Percentiles rank a stretch among this genome's conserved stretches.
Evolutionary conservation across 129 eudicot species (phyloP).

Genomic region (Lonicera japonica): DNA sequence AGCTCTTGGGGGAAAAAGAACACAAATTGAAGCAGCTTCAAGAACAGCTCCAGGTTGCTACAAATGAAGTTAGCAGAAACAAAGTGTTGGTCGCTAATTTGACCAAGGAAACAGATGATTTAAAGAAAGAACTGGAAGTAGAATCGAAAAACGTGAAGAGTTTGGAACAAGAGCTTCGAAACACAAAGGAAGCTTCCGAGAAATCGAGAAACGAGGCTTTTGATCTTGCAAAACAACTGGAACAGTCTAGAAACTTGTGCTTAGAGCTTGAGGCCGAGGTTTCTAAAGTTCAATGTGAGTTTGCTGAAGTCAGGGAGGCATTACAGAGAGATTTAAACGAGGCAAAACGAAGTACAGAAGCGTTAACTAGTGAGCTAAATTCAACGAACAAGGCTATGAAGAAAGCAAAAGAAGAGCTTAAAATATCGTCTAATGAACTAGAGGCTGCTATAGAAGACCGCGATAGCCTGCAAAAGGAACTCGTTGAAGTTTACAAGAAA

Average conservation of each 20-base stretch:
- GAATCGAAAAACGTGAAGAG: slow-evolving; percentile 36
- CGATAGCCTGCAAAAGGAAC: slow-evolving; percentile 52
- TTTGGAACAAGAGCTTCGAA: slow-evolving; percentile 47
- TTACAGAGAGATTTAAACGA: slow-evolving; percentile 33
- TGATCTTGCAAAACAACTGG: slow-evolving; percentile 36
- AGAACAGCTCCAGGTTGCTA: slow-evolving; percentile 42
- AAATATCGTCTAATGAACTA: slow-evolving; percentile 38
- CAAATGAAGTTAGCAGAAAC: slow-evolving; percentile 29
- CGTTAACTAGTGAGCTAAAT: slow-evolving; percentile 35
- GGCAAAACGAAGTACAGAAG: slow-evolving; percentile 35
- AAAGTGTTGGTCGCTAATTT: slow-evolving; percentile 32
- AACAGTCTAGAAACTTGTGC: slow-evolving; percentile 35
- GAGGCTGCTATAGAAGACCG: slow-evolving; percentile 28
- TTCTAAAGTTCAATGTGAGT: slow-evolving; percentile 33
- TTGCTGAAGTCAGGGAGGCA: slow-evolving; percentile 36
- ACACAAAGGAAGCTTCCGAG: slow-evolving; percentile 22
- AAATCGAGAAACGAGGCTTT: slow-evolving; percentile 44
- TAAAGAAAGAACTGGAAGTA: slow-evolving; percentile 32
- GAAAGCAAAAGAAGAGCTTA: slow-evolving; percentile 46
- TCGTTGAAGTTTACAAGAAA: slow-evolving; percentile 43
- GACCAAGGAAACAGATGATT: slow-evolving; percentile 49
- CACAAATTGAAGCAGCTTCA: slow-evolving; percentile 40
- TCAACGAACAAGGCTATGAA: slow-evolving; percentile 34
- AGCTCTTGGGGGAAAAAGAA: slow-evolving; percentile 47
- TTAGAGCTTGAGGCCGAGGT: slow-evolving; percentile 51